Base-by-base conservation (phyloP, 129 eudicot species). In the Tagetes patula region DNA sequence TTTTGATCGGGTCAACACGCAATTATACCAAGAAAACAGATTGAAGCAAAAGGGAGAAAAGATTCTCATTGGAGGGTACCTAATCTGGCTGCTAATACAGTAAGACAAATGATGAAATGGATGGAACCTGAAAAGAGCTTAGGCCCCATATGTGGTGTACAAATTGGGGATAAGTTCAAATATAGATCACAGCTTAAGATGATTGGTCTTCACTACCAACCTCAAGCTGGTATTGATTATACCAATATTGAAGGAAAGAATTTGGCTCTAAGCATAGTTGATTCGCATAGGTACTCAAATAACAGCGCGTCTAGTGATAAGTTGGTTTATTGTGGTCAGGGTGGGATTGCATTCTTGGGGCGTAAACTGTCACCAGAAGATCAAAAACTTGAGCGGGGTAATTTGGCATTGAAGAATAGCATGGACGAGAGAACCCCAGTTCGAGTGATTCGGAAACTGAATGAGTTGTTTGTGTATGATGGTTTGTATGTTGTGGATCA, bases 81-180 rank as follows among this genome's bases (percentile, higher is more conserved):
- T 38, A 0, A 45, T 0, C 72, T 74, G 34, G 83, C 77, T 38
- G 84, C 85, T 0, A 65, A 30, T 31, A 78, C 46, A 1, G 76
- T 82, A 9, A 82, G 77, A 66, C 34, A 32, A 9, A 49, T 58
- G 12, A n/a, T 65, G 37, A 84, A 75, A 50, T 81, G 79, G 71
- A 37, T 77, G 32, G 75, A 55, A 62, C 54, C 49, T 8, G 39
- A 42, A 6, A 81, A 79, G 43, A 37, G 8, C 38, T 41, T 72
- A 52, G 91, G 91, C 13, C 81, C 62, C 43, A 55, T 90, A 4
- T 82, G 83, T 6, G 91, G 96, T 8, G 73, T 90, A 53, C 82
- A 76, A 54, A 45, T 83, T 3, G 93, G 91, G 1, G 84, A 90
- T 45, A 71, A 12, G 55, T 89, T 86, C 32, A 72, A 32, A 10